Evolutionary conservation across 1,284 basidiomycete species (phyloP).

Genomic region (Marasmius tenuissimus): DNA sequence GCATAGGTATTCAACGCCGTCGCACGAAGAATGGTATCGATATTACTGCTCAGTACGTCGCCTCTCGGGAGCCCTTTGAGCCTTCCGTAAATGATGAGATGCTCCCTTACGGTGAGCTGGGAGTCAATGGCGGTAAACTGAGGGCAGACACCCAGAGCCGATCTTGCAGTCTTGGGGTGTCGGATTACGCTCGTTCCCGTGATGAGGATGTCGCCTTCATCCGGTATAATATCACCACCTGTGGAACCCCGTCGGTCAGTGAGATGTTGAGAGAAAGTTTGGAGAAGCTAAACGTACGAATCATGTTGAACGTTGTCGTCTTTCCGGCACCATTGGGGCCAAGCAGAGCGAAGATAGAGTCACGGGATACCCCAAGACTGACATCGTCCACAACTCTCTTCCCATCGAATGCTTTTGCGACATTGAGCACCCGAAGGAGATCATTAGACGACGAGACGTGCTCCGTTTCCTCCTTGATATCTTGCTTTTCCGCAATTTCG

Average conservation of each 20-base stretch:
- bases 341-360: slow-evolving; percentile 72
- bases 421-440: slow-evolving; percentile 60
- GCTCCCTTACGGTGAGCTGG: slow-evolving; percentile 75
- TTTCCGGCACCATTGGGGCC: slow-evolving; percentile 85
- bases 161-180: slow-evolving; percentile 59
- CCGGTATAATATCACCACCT: slow-evolving; percentile 65
- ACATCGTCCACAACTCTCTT: slow-evolving; percentile 73
- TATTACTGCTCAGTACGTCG: slow-evolving; percentile 49
- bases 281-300: slow-evolving; percentile 45
- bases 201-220: slow-evolving; percentile 67
- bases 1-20: slow-evolving; percentile 64
- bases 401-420: slow-evolving; percentile 63
- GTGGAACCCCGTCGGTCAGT: background rate
- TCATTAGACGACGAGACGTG: slow-evolving; percentile 50
- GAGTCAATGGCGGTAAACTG: slow-evolving; percentile 83
- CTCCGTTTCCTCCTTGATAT: slow-evolving; percentile 56
- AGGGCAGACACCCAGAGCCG: slow-evolving; percentile 75
- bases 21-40: slow-evolving; percentile 58
- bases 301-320: slow-evolving; percentile 77
- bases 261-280: background rate
- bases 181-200: slow-evolving; percentile 61
- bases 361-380: slow-evolving; percentile 62
- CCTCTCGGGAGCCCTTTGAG: slow-evolving; percentile 64
- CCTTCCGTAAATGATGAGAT: slow-evolving; percentile 65
- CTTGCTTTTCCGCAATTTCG: slow-evolving; percentile 26